phyloP scores from a whole-genome alignment of 1,139 yeast genomes.

The Blastobotrys serpentis region DNA sequence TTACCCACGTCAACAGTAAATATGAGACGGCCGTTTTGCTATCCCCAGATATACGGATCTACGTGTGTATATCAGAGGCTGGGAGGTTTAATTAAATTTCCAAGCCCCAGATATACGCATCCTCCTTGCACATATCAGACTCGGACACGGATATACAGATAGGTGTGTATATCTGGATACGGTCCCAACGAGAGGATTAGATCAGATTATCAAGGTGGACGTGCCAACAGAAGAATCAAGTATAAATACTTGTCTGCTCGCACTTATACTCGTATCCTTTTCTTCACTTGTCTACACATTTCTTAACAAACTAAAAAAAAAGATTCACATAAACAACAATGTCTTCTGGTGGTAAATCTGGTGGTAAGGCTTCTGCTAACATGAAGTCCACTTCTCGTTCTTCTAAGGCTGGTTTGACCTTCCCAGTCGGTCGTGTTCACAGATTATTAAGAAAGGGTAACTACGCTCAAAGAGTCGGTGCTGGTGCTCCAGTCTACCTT shows the following conservation, averaged over 20 bases:
- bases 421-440: slow-evolving; percentile 99
- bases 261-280: background rate
- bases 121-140: too few relatives aligned
- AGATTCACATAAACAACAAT: slow-evolving; percentile 45
- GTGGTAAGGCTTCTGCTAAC: slow-evolving; percentile 86
- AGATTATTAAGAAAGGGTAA: slow-evolving; percentile 96
- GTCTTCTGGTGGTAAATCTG: slow-evolving; percentile 98
- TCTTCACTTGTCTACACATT: slow-evolving; percentile 18
- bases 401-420: slow-evolving; percentile 96
- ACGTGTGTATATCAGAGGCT: too few relatives aligned
- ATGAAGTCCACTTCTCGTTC: slow-evolving; percentile 97
- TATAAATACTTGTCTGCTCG: slow-evolving; percentile 8
- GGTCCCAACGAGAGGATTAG: too few relatives aligned
- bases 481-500: slow-evolving; percentile 95
- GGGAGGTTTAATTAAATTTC: too few relatives aligned
- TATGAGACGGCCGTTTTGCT: too few relatives aligned
- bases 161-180: too few relatives aligned
- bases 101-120: too few relatives aligned
- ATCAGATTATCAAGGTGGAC: too few relatives aligned
- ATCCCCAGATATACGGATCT: too few relatives aligned
- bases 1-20: too few relatives aligned
- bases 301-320: slow-evolving; percentile 28
- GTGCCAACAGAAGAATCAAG: too few relatives aligned
- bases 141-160: too few relatives aligned
- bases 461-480: slow-evolving; percentile 99